Evolutionary conservation across 495 filamentous ascomycete genomes (phyloP), one percentile per base, ranked within the genome.

Genomic region (Terfezia boudieri): DNA sequence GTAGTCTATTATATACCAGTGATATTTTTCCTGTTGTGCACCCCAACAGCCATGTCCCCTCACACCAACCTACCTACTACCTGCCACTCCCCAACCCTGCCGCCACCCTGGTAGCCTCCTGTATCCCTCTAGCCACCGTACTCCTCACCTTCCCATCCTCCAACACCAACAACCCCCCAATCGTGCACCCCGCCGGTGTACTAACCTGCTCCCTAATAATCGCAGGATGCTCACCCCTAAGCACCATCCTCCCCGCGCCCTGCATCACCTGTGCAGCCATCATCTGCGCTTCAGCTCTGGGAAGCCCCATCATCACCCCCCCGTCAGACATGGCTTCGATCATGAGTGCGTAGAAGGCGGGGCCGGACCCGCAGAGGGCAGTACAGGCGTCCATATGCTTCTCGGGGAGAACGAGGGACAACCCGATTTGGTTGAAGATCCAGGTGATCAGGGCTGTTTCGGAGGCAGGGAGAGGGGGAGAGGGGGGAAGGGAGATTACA

Each of bases 181-280:
- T 86, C 11, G 82, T 88, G 64, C 84, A 87, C 2, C 84, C 84
- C 6, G 83, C 84, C 0, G 84, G 84, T 8, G 84, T 87, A 54
- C 71, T 77, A 14, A 89, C 82, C 68, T 85, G 85, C 54, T 89
- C 84, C 53, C 78, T 71, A 51, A 88, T 64, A 48, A 88, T 61
- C 7, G 84, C 83, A 6, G 84, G 84, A 62, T 86, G 83, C 58
- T 87, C 82, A 8, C 83, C 83, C 48, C 71, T 73, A 22, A 83
- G 66, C 37, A 89, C 79, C 56, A 89, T 56, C 0, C 73, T 76
- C 1, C 83, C 79, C 10, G 82, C 75, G n/a, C 84, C 84, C 61
- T 75, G 73, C 73, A 74, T 78, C 20, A 78, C 81, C 70, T 88
- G 84, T 26, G 84, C 84, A 41, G 84, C 84, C 83, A 88, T 87